These are phyloP conservation scores for Boechera retrofracta DNA, from an alignment of 345 rosid genomes.

Conservation along the genomic window DNA sequence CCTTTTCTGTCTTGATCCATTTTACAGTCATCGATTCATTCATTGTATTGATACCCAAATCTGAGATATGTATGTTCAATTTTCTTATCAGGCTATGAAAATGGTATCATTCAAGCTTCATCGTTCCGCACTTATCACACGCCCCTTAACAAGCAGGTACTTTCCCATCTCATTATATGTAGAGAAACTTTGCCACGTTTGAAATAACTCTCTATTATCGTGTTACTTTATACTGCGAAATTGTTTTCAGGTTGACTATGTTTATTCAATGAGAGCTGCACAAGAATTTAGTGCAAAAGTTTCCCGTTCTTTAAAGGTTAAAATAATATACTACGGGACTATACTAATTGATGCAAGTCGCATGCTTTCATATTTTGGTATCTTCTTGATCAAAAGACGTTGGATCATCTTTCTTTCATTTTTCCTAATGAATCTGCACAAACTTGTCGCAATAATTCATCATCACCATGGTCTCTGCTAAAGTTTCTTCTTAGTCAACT, in stretches of 20 bases:
- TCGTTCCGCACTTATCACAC: slow-evolving; percentile 99
- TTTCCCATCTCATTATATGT: slow-evolving; percentile 5
- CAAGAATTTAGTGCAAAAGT: slow-evolving; percentile 77
- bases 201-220: not conserved
- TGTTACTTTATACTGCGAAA: slow-evolving; percentile 18
- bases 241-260: slow-evolving; percentile 71
- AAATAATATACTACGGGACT: not conserved
- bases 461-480: slow-evolving; percentile 16
- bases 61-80: slow-evolving; percentile 2
- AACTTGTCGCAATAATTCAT: slow-evolving; percentile 10
- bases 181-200: not conserved
- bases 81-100: slow-evolving; percentile 66
- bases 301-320: slow-evolving; percentile 83
- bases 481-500: not conserved
- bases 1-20: not conserved
- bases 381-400: slow-evolving; percentile 8
- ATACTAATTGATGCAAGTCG: not conserved
- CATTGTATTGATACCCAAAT: slow-evolving; percentile 5
- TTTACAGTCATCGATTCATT: not conserved
- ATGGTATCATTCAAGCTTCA: slow-evolving; percentile 82
- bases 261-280: slow-evolving; percentile 93
- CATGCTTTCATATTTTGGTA: slow-evolving; percentile 21
- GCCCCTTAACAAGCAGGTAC: slow-evolving; percentile 94
- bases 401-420: not conserved
- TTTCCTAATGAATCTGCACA: not conserved